Conservation (phyloP, 2,329 filamentous ascomycete species). For the Scorias spongiosa region DNA sequence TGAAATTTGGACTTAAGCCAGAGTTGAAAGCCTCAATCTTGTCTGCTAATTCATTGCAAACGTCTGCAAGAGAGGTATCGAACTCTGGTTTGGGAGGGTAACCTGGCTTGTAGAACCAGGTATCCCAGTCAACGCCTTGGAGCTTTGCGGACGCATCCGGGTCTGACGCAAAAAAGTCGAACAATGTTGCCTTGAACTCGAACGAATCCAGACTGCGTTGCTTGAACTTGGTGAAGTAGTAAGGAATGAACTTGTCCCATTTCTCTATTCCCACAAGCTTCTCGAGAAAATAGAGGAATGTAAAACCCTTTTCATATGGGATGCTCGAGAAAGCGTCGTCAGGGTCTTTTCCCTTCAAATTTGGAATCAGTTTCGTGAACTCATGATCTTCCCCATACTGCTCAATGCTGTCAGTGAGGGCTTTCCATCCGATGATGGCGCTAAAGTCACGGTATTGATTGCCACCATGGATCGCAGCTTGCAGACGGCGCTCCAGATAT, state of each 20-base stretch:
- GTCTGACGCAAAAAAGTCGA: slow-evolving; percentile 69
- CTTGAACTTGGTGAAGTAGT: slow-evolving; percentile 80
- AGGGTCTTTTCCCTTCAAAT: slow-evolving; percentile 79
- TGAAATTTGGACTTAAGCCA: slow-evolving; percentile 26
- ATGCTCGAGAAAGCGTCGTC: slow-evolving; percentile 89
- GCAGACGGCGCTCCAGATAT: slow-evolving; percentile 79
- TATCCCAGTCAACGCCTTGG: slow-evolving; percentile 71
- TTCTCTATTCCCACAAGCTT: slow-evolving; percentile 68
- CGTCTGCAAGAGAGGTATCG: slow-evolving; percentile 73
- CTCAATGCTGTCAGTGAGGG: slow-evolving; percentile 64
- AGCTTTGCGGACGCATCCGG: slow-evolving; percentile 47
- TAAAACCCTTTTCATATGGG: slow-evolving; percentile 94
- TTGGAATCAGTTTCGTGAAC: slow-evolving; percentile 81
- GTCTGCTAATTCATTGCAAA: slow-evolving; percentile 66
- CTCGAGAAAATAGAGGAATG: slow-evolving; percentile 84
- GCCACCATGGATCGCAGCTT: slow-evolving; percentile 58
- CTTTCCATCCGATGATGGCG: slow-evolving; percentile 91
- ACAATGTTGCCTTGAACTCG: slow-evolving; percentile 78
- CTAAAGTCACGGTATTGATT: slow-evolving; percentile 83
- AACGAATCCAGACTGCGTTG: slow-evolving; percentile 81
- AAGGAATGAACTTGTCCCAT: slow-evolving; percentile 89
- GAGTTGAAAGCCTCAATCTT: slow-evolving; percentile 54
- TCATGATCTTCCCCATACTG: slow-evolving; percentile 71
- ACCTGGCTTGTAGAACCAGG: slow-evolving; percentile 76
- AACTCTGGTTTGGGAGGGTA: slow-evolving; percentile 82